These are phyloP conservation scores for Clavariopsis aquatica DNA, from an alignment of 495 filamentous ascomycete genomes.

Conservation along the genomic window DNA sequence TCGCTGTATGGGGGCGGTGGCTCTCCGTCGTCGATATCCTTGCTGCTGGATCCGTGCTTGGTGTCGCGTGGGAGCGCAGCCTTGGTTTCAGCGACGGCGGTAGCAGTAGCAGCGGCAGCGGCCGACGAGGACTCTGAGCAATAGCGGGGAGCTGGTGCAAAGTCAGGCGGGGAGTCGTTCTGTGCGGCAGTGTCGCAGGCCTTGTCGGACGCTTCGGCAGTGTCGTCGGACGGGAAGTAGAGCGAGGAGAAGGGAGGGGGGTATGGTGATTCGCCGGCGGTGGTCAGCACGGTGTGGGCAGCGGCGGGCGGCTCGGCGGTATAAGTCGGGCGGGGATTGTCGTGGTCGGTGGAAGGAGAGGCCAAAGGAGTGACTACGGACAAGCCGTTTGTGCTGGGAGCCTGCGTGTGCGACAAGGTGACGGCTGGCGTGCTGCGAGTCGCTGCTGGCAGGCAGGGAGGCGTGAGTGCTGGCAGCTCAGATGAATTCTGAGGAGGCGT, in stretches of 20 bases:
- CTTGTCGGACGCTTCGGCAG: slow-evolving; percentile 53
- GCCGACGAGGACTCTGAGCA: slow-evolving; percentile 41
- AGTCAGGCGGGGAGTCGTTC: slow-evolving; percentile 55
- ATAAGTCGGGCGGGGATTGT: slow-evolving; percentile 63
- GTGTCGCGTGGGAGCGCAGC: slow-evolving; percentile 75
- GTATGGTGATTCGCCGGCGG: slow-evolving; percentile 53
- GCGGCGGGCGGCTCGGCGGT: slow-evolving; percentile 31
- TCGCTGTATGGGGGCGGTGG: slow-evolving; percentile 96
- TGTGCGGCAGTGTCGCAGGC: slow-evolving; percentile 53
- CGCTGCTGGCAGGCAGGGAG: slow-evolving; percentile 34
- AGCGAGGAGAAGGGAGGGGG: slow-evolving; percentile 68
- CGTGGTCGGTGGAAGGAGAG: slow-evolving; percentile 15
- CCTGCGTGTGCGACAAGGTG: slow-evolving; percentile 72
- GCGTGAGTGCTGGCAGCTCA: slow-evolving; percentile 31
- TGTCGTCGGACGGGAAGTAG: slow-evolving; percentile 51
- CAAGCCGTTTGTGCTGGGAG: slow-evolving; percentile 62
- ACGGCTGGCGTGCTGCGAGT: slow-evolving; percentile 35
- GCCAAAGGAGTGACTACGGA: slow-evolving; percentile 57
- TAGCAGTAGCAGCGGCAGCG: slow-evolving; percentile 47
- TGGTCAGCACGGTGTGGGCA: slow-evolving; percentile 46
- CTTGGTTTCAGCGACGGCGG: slow-evolving; percentile 75
- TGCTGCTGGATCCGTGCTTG: slow-evolving; percentile 69
- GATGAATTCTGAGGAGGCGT: slow-evolving; percentile 17
- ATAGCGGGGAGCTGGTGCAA: slow-evolving; percentile 47
- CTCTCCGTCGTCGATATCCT: slow-evolving; percentile 79